Evolutionary conservation across 345 rosid species (phyloP), one percentile per base, ranked within the genome.

Genomic region (Clarkia xantiana): DNA sequence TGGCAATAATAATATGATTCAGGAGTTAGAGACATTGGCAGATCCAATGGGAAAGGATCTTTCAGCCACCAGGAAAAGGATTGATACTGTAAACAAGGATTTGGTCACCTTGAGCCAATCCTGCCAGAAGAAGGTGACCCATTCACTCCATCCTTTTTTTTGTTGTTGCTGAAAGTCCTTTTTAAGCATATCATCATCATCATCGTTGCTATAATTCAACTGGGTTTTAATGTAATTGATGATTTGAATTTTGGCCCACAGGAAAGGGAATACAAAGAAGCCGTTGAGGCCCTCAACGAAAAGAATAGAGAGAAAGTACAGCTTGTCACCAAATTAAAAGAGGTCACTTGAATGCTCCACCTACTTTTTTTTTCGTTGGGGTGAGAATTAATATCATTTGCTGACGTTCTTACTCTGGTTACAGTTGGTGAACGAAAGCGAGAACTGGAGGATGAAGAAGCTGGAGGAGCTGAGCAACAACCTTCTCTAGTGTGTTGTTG

Each of bases 191-290:
- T 29, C 14, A 18, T 2, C 34, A 1, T n/a, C 15, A 12, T 11
- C 5, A n/a, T n/a, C n/a, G n/a, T n/a, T n/a, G n/a, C n/a, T n/a
- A 10, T 2, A 47, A 18, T 49, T 23, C 18, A 15, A 6, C 13
- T 49, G 52, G 52, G 18, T 20, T 16, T 10, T 1, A 13, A 12
- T 29, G 34, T 9, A 49, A 39, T 53, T 23, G 11, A n/a, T 19
- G 14, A 10, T 14, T 14, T 18, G 39, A 18, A 14, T 14, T 8
- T 29, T 29, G 36, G 3, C 2, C 42, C 8, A 14, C 76, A 82
- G 95, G 93, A 86, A 70, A 80, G 72, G 63, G 93, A 82, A 64
- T 78, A 82, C 52, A 70, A 58, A 55, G 84, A 75, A 44, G 70
- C 74, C 20, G 40, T 74, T 20, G 86, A 80, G 63, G 73, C 79